Conservation (phyloP, 2,329 filamentous ascomycete genomes). For the Penicillium sclerotiorum region DNA sequence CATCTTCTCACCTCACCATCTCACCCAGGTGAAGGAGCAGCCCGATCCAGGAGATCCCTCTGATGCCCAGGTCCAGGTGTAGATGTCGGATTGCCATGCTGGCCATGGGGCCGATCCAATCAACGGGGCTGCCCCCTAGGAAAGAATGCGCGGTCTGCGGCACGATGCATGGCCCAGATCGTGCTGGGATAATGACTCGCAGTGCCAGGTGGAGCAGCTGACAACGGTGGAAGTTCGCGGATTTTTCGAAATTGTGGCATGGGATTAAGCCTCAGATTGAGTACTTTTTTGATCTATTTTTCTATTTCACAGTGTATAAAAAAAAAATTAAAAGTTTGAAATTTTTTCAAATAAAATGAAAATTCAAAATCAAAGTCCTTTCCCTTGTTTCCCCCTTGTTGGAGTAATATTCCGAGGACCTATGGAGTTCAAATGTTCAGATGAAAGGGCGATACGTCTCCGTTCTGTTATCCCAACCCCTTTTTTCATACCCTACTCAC, state of each 20-base stretch:
- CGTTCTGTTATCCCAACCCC: not conserved
- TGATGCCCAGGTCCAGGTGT: too few species aligned
- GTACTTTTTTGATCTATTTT: constrained; percentile 6
- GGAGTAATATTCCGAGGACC: not conserved
- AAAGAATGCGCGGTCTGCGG: constrained; percentile 2
- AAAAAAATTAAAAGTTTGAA: too few species aligned
- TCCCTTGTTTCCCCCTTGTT: not conserved
- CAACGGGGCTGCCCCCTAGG: too few species aligned
- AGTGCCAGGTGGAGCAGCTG: constrained; percentile 22
- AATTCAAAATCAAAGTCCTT: too few species aligned
- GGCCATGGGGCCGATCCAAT: too few species aligned
- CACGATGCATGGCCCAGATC: constrained; percentile 2
- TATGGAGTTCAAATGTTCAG: not conserved
- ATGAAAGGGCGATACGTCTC: not conserved
- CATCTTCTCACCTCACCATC: too few species aligned
- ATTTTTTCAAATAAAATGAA: too few species aligned
- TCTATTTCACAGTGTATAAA: too few species aligned
- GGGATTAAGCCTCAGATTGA: constrained; percentile 12
- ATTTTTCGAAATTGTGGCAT: not conserved
- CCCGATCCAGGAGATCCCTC: constrained; percentile 23
- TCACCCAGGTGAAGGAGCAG: not conserved
- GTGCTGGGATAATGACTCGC: constrained; percentile 19
- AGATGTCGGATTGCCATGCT: constrained; percentile 26
- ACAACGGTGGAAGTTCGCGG: constrained; percentile 2
- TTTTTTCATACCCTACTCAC: not conserved